Base-by-base conservation (phyloP, 768 basidiomycete genomes). In the Trametes sanguinea region DNA sequence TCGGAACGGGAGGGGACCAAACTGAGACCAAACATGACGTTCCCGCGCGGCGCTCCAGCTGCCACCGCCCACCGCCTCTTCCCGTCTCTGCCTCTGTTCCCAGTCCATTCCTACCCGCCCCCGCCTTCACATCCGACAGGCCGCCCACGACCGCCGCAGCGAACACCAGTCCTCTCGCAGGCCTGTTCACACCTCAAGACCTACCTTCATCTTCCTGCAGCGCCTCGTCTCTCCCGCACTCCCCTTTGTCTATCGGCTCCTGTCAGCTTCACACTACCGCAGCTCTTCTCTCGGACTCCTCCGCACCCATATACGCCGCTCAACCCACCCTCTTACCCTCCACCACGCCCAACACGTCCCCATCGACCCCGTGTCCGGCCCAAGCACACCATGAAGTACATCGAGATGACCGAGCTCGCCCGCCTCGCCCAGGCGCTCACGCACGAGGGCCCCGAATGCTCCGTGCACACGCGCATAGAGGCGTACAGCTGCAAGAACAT, bases 401-500 rank as follows among this genome's bases (percentile, higher is more conserved):
- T 95, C 67, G 90, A 95, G 71, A 82, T 83, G 53, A 90, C 92
- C n/a, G 85, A 88, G 46, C 80, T 95, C 3, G 85, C 88, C 11
- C 82, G 83, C 56, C 85, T 97, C 60, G 86, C 89, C 0, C 85
- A 88, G 70, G 84, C 87, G 14, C 87, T 95, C 51, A 88, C 89
- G 4, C 90, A 92, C 74, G 89, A 93, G 65, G 92, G 94, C 10
- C 85, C 89, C 51, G 92, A 95, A 75, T 93, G 92, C 74, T 83
- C 87, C 4, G 93, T 96, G 6, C 88, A 93, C 76, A 94, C 93
- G 47, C 85, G 94, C 66, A 88, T 98, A 75, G 96, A 98, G 76
- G 95, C 94, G 0, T 99, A 98, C 81, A 92, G 90, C 71, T 95
- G 94, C 84, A 99, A 99, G 84, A 89, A 95, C 76, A 90, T 97